Conservation (phyloP, 2,329 filamentous ascomycete genomes). For the Colletotrichum acutatum region DNA sequence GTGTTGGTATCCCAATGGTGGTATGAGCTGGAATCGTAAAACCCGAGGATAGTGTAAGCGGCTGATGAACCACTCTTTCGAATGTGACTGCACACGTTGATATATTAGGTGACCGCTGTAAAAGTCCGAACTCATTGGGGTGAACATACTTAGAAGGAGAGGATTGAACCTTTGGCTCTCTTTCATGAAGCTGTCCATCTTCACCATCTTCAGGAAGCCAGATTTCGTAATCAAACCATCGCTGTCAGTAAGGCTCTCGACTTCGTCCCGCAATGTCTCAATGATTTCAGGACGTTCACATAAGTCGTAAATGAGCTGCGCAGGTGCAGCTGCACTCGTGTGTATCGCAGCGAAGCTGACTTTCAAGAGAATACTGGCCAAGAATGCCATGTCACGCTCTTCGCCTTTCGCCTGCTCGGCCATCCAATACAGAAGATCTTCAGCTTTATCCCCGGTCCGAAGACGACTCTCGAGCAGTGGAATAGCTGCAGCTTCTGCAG, state of each 20-base stretch:
- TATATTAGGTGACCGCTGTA: no score
- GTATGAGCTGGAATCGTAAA: no score
- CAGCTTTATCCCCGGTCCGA: no score
- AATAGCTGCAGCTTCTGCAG: no score
- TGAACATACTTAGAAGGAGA: neutral
- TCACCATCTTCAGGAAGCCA: constrained; percentile 5
- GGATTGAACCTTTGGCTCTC: constrained; percentile 10
- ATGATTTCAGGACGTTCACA: constrained; percentile 18
- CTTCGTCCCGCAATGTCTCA: constrained; percentile 5
- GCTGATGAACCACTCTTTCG: no score
- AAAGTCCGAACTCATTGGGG: no score
- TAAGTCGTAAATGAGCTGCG: constrained; percentile 43
- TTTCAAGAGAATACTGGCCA: constrained; percentile 42
- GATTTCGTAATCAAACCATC: neutral
- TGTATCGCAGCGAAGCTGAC: constrained; percentile 44
- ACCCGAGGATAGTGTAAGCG: no score
- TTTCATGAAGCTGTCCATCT: constrained; percentile 27
- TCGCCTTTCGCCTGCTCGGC: no score
- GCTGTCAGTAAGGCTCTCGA: neutral
- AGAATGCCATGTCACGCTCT: constrained; percentile 28
- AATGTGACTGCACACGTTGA: no score
- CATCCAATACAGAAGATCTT: no score
- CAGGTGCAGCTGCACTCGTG: constrained; percentile 40
- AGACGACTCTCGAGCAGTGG: no score
- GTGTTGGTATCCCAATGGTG: no score